Evolutionary conservation across 1,284 basidiomycete genomes (phyloP).

Genomic region (Puccinia triticina): DNA sequence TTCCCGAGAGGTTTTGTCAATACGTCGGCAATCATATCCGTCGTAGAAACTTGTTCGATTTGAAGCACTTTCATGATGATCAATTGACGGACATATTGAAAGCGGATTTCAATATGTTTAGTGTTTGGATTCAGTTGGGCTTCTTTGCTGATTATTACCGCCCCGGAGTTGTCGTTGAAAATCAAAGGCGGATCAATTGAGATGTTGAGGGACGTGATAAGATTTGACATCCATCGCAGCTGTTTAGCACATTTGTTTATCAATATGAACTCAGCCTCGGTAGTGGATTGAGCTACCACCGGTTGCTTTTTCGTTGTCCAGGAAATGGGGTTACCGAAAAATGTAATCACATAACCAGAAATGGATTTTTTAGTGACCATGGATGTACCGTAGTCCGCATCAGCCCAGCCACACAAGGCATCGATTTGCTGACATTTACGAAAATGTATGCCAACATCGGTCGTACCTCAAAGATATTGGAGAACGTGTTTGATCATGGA

Average conservation of each 20-base stretch:
- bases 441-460: too few species aligned
- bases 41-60: neutral
- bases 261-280: too few species aligned
- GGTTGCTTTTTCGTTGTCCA: conserved; percentile 29
- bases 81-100: conserved; percentile 8
- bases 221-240: conserved; percentile 20
- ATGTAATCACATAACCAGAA: neutral
- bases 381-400: conserved; percentile 13
- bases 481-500: neutral
- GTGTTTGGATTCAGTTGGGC: too few species aligned
- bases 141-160: too few species aligned
- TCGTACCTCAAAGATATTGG: conserved; percentile 1
- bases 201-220: neutral
- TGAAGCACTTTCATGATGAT: neutral
- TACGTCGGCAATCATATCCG: conserved; percentile 2
- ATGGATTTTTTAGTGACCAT: neutral
- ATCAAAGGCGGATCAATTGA: neutral
- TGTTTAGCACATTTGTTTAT: too few species aligned
- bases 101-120: too few species aligned
- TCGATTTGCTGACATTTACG: too few species aligned
- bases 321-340: conserved; percentile 21
- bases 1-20: conserved; percentile 9
- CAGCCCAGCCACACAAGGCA: conserved; percentile 11
- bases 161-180: too few species aligned
- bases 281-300: conserved; percentile 19